Evolutionary conservation across 1,284 basidiomycete species (phyloP), one percentile per base, ranked within the genome.

Genomic region (Ganoderma multipileum): DNA sequence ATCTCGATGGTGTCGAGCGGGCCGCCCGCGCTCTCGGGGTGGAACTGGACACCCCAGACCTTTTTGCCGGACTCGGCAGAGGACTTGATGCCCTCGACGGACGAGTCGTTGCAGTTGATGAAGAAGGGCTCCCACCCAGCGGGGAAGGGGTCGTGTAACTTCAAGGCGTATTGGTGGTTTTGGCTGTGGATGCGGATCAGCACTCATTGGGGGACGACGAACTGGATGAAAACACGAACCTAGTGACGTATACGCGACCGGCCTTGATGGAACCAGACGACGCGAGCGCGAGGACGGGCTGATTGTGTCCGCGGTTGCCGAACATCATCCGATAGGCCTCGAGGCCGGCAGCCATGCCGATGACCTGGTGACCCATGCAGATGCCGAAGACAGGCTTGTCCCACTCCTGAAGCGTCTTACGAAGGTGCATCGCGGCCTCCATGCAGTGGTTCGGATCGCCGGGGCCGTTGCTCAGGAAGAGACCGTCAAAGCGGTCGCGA

Each of bases 251-350:
- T 59, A 99, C 97, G 55, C 97, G 88, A 23, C 97, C 98, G 61
- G 97, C 95, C 79, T 91, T 94, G 83, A 99, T 96, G 38, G 93
- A 95, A 4, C 97, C 96, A 9, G 94, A 89, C 47, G 90, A 92
- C 42, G 95, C 95, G 65, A 99, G 86, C 30, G 97, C 97, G 42
- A 99, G 87, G 20, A 99, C 97, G 52, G 97, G 97, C 81, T 99
- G 97, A 80, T 99, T 99, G 82, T 99, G 98, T n/a, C 97, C 97
- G 76, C 97, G 93, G 81, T 99, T 99, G 36, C 97, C 97, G 78
- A 99, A 99, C 26, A 91, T 95, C 96, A 98, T 98, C 41, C 96
- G 89, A 81, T 99, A 99, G 8, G 97, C 95, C 76, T 98, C 96
- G 70, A 99, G 83, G 55, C 98, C 98, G 26, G 96, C 97, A 20